Percentiles rank a stretch among this genome's conserved stretches.
Evolutionary conservation across 1,284 basidiomycete species (phyloP).

Genomic region (Waitea zeae): DNA sequence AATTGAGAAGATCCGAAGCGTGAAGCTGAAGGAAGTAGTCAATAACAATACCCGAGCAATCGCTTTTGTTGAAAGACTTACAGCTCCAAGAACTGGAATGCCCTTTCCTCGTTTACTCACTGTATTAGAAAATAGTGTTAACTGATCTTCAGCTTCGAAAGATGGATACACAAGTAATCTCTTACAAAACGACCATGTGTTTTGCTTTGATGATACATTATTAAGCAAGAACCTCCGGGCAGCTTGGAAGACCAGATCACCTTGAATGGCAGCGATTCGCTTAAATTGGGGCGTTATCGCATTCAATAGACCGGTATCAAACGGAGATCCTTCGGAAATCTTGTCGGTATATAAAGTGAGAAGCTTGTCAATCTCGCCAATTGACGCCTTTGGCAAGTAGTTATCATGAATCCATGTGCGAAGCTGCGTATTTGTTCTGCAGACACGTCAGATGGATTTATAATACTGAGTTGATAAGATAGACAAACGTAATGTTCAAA

Average conservation of each 20-base stretch:
- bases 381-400: conserved; percentile 15
- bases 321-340: conserved; percentile 30
- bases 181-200: conserved; percentile 29
- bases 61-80: no score
- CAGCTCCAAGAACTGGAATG: conserved; percentile 22
- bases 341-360: conserved; percentile 23
- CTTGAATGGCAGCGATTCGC: conserved; percentile 28
- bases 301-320: conserved; percentile 24
- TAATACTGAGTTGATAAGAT: neutral
- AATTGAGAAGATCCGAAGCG: conserved; percentile 17
- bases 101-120: conserved; percentile 27
- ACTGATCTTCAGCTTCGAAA: neutral
- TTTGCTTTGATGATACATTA: conserved; percentile 20
- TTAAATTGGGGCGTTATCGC: conserved; percentile 32
- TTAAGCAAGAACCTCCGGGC: conserved; percentile 33
- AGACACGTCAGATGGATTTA: no score
- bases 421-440: no score
- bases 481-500: conserved; percentile 8
- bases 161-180: no score
- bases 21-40: no score
- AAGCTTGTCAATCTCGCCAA: conserved; percentile 15
- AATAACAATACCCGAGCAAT: neutral
- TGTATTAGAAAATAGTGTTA: conserved; percentile 7
- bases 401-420: conserved; percentile 17
- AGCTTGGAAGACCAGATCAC: conserved; percentile 35